Percentiles rank a stretch among this genome's conserved stretches.
Evolutionary conservation across 2,329 filamentous ascomycete species (phyloP).

Genomic region (Lasiodiplodia citricola): DNA sequence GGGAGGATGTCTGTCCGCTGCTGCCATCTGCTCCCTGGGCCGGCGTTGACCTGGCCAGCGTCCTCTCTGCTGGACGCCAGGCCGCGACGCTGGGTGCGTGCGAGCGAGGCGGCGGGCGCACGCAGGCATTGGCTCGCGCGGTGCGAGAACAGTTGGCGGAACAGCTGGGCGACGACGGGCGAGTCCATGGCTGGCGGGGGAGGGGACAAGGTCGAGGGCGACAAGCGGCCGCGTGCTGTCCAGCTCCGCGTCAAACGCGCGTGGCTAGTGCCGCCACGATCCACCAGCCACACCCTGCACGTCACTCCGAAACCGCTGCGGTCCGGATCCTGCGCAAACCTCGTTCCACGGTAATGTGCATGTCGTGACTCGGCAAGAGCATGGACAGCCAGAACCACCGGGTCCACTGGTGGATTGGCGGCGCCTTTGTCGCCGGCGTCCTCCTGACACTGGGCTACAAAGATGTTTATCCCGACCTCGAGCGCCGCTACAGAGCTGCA

Average conservation of each 20-base stretch:
- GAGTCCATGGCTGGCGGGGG: conserved; percentile 71
- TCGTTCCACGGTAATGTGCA: not conserved
- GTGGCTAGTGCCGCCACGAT: conserved; percentile 30
- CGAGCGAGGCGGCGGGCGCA: not conserved
- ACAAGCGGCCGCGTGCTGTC: conserved; percentile 20
- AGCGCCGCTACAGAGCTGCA: conserved; percentile 64
- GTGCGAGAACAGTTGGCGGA: conserved; percentile 83
- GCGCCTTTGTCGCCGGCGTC: conserved; percentile 79
- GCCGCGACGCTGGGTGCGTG: conserved; percentile 22
- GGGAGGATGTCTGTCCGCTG: conserved; percentile 78
- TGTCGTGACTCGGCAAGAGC: conserved; percentile 2
- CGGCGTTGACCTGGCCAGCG: conserved; percentile 34
- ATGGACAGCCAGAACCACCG: conserved; percentile 32
- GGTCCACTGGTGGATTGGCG: conserved; percentile 64
- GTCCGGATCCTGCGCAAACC: not conserved
- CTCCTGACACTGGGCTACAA: conserved; percentile 78
- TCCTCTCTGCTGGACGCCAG: conserved; percentile 13
- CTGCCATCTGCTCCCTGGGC: conserved; percentile 79
- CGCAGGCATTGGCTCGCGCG: conserved; percentile 25
- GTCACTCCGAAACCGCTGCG: conserved; percentile 1
- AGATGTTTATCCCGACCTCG: conserved; percentile 77
- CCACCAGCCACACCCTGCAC: conserved; percentile 15
- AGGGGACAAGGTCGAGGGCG: conserved; percentile 7
- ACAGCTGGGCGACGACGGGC: conserved; percentile 75
- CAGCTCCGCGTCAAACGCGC: conserved; percentile 25